Evolutionary conservation across 2,329 filamentous ascomycete genomes (phyloP), one percentile per base, ranked within the genome.

Genomic region (Aspergillus intermedius): DNA sequence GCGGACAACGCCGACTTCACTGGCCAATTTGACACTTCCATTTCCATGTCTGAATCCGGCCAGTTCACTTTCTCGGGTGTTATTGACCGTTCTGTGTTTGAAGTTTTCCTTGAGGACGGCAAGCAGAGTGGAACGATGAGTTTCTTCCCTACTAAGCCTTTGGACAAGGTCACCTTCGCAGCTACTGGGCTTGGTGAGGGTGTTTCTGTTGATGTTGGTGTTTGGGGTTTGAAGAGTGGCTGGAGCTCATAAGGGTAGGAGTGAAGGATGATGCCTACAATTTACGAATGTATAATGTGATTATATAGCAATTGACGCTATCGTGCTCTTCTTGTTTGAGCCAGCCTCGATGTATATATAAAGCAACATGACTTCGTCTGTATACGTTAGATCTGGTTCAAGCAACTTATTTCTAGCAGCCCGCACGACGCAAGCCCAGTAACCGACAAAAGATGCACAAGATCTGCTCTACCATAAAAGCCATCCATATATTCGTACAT

Each of bases 41-140:
- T 64, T 40, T 42, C 63, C 5, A 42, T 56, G n/a, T 42, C 49
- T 4, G 48, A 51, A n/a, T 48, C 50, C 6, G 68, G 66, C 12
- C 57, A 58, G 0, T 74, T 70, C 63, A 54, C 57, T 49, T 61
- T 82, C 30, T 72, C 74, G 44, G 74, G 74, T 1, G 68, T 82
- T 2, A 67, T 81, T 4, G 80, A 83, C 57, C 67, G 77, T 4
- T 75, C 70, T 10, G 74, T 82, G 22, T 64, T 80, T 6, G 79
- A 82, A 58, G 63, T 81, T 2, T 81, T 80, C 54, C 49, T 81
- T 23, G 75, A 79, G 48, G 72, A 72, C 1, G 79, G 78, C 0
- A 66, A 75, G 46, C 71, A 74, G 44, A 70, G 67, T 28, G 79
- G 65, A 0, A 81, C 77, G 2, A 69, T 73, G 42, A 69, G 72